These are phyloP conservation scores for Quercus mongolica DNA, from an alignment of 306 rosid genomes.

Conservation along the genomic window DNA sequence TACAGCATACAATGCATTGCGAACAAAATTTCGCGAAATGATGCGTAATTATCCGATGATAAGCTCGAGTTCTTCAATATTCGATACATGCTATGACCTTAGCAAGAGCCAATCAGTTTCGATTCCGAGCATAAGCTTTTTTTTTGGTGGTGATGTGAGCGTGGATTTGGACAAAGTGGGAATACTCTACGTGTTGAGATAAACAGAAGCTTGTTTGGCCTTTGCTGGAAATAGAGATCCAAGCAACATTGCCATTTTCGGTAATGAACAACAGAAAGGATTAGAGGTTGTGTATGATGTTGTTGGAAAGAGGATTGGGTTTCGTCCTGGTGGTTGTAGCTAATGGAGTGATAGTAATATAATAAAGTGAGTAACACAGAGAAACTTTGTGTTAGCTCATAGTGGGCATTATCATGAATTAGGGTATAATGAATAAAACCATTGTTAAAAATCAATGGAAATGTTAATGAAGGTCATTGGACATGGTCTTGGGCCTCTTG, in stretches of 20 bases:
- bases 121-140: conserved; percentile 40
- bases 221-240: background rate
- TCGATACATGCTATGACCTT: conserved; percentile 72
- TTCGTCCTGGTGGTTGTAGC: too few species aligned
- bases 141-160: conserved; percentile 25
- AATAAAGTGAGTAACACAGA: too few species aligned
- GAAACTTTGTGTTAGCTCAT: too few species aligned
- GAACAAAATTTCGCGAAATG: conserved; percentile 21
- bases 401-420: too few species aligned
- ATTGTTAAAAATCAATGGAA: too few species aligned
- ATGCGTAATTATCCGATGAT: conserved; percentile 44
- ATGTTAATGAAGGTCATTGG: too few species aligned
- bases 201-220: conserved; percentile 42
- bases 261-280: background rate
- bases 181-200: conserved; percentile 14
- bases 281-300: background rate
- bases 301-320: background rate
- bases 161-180: conserved; percentile 33
- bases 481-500: too few species aligned
- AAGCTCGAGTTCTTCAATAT: background rate
- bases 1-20: conserved; percentile 39
- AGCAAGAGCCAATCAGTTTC: background rate
- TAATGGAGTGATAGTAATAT: too few species aligned
- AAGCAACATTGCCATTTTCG: background rate
- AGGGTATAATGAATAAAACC: too few species aligned